These are phyloP conservation scores for Crotalaria pallida DNA, from an alignment of 306 rosid genomes.

Conservation along the genomic window DNA sequence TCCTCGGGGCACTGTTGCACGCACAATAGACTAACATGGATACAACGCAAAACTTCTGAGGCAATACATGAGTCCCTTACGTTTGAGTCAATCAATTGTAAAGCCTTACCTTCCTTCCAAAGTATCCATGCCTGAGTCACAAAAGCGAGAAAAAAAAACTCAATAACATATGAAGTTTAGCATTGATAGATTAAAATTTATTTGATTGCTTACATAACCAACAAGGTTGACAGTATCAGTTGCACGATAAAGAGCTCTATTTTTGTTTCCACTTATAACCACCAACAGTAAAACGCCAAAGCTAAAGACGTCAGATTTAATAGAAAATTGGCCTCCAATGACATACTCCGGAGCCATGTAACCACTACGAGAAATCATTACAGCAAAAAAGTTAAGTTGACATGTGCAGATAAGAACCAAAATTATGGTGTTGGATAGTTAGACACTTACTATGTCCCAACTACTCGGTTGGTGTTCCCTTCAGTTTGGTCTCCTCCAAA, in stretches of 20 bases:
- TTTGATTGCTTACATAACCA: conserved; percentile 23
- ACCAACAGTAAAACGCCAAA: conserved; percentile 35
- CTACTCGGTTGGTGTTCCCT: no score
- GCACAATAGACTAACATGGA: no score
- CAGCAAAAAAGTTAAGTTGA: neutral
- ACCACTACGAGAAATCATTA: neutral
- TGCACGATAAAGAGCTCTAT: conserved; percentile 15
- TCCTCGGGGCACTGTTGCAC: conserved; percentile 25
- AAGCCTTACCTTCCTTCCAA: conserved; percentile 21
- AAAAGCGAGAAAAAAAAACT: no score
- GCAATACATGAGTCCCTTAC: neutral
- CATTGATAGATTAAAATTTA: no score
- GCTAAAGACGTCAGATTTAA: conserved; percentile 13
- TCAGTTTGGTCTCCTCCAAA: no score
- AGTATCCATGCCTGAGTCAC: conserved; percentile 37
- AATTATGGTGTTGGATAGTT: neutral
- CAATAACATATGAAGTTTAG: no score
- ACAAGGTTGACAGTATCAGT: conserved; percentile 27
- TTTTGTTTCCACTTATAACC: conserved; percentile 34
- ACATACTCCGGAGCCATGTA: no score
- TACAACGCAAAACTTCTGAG: conserved; percentile 28
- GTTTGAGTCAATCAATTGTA: conserved; percentile 23
- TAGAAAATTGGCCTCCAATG: conserved; percentile 29
- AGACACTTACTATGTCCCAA: no score
- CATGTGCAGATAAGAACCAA: neutral